A percentile compares a stretch with the other conserved stretches of the same genome.
These are phyloP conservation scores for Fomitopsis pulvina DNA, from an alignment of 768 basidiomycete species.

Conservation along the genomic window DNA sequence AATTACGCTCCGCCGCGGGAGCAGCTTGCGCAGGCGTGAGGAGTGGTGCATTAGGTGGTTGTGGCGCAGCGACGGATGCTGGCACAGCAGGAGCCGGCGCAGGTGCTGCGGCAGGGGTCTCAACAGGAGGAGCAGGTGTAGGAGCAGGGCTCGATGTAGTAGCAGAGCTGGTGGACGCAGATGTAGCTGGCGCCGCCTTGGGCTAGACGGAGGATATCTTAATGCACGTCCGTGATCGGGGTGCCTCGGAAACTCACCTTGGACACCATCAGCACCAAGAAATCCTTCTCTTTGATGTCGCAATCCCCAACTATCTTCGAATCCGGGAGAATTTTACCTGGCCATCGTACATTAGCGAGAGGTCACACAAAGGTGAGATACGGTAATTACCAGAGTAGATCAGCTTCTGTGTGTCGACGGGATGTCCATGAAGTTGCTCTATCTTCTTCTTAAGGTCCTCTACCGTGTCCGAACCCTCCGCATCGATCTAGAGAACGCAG, in stretches of 20 bases:
- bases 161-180: constrained; percentile 25
- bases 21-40: constrained; percentile 27
- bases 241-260: constrained; percentile 51
- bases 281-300: constrained; percentile 97
- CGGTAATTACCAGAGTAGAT: constrained; percentile 75
- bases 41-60: constrained; percentile 28
- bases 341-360: background rate
- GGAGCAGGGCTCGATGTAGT: constrained; percentile 27
- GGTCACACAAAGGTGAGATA: constrained; percentile 5
- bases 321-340: constrained; percentile 90
- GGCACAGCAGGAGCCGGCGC: constrained; percentile 31
- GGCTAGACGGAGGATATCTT: constrained; percentile 32
- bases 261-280: constrained; percentile 97
- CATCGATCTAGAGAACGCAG: constrained; percentile 52
- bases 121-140: constrained; percentile 27
- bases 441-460: constrained; percentile 82
- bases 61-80: constrained; percentile 27
- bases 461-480: constrained; percentile 69
- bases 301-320: constrained; percentile 83
- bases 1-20: constrained; percentile 24
- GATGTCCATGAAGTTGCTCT: constrained; percentile 63
- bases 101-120: constrained; percentile 24
- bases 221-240: background rate
- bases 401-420: constrained; percentile 76
- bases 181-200: constrained; percentile 39